These are phyloP conservation scores for Monilinia aucupariae DNA, from an alignment of 2,329 filamentous ascomycete species.

Conservation along the genomic window DNA sequence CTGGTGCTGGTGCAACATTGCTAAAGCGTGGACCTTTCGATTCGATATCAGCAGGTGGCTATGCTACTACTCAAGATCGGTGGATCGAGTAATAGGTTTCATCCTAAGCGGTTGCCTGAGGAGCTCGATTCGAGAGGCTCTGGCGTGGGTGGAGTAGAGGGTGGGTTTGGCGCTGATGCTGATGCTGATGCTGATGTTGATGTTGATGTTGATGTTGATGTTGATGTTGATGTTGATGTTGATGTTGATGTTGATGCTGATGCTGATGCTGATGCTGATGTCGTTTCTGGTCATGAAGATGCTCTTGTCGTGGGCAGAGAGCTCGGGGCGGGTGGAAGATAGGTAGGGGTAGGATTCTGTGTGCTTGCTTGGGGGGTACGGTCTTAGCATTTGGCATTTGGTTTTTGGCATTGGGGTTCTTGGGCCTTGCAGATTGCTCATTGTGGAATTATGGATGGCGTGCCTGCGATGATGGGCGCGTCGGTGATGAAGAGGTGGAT, in stretches of 20 bases:
- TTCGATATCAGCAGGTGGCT: too few species aligned
- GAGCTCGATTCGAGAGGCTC: slow-evolving; percentile 41
- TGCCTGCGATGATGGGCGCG: too few species aligned
- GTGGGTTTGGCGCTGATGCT: slow-evolving; percentile 44
- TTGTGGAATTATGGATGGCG: too few species aligned
- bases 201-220: slow-evolving; percentile 42
- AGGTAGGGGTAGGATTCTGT: slow-evolving; percentile 36
- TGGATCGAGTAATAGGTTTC: too few species aligned
- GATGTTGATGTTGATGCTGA: slow-evolving; percentile 44
- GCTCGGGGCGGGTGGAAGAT: slow-evolving; percentile 38
- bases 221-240: slow-evolving; percentile 42
- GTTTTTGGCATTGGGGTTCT: slow-evolving; percentile 7
- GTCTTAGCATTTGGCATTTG: slow-evolving; percentile 18
- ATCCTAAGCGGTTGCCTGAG: slow-evolving; percentile 43
- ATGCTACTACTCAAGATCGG: too few species aligned
- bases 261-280: slow-evolving; percentile 43
- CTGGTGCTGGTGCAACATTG: too few species aligned
- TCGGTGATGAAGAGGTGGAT: too few species aligned
- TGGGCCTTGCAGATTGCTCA: too few species aligned
- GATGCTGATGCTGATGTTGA: slow-evolving; percentile 43
- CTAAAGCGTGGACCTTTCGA: too few species aligned
- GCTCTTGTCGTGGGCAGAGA: slow-evolving; percentile 39
- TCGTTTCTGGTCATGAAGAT: slow-evolving; percentile 43
- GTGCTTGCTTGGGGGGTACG: slow-evolving; percentile 36
- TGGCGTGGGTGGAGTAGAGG: slow-evolving; percentile 40